These are phyloP conservation scores for Plenodomus tracheiphilus DNA, from an alignment of 2,329 filamentous ascomycete genomes.

Conservation along the genomic window DNA sequence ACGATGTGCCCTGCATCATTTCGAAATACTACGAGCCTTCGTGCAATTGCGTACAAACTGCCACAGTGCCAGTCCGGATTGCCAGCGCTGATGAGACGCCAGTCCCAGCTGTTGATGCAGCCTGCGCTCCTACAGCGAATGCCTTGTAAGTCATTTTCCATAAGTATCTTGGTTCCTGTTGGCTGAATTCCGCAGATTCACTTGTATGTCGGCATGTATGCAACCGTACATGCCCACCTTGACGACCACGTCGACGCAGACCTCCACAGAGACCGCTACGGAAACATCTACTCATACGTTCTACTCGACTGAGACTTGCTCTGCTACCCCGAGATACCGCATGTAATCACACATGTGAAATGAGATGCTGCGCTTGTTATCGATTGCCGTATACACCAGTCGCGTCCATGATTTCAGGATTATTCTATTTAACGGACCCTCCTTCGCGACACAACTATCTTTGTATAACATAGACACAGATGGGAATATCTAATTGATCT, in stretches of 20 bases:
- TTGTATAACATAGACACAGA: too few relatives aligned
- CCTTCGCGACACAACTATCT: too few relatives aligned
- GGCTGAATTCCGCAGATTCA: not conserved
- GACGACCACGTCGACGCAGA: not conserved
- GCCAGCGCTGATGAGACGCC: not conserved
- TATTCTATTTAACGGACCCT: too few relatives aligned
- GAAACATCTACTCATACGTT: too few relatives aligned
- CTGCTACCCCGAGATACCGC: not conserved
- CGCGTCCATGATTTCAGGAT: too few relatives aligned
- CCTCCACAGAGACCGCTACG: not conserved
- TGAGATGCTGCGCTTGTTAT: too few relatives aligned
- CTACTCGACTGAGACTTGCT: not conserved
- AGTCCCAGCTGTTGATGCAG: not conserved
- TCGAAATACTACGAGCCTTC: slow-evolving; percentile 4
- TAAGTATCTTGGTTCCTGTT: not conserved
- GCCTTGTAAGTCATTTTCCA: not conserved
- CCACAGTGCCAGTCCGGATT: not conserved
- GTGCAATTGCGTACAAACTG: slow-evolving; percentile 3
- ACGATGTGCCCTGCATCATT: slow-evolving; percentile 1
- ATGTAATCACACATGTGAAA: too few relatives aligned
- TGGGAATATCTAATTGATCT: too few relatives aligned
- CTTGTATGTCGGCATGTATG: slow-evolving; percentile 3
- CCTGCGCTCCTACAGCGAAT: not conserved
- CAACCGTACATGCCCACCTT: not conserved
- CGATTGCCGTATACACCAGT: too few relatives aligned